These are phyloP conservation scores for Rhizoclosmatium sp. DNA, from an alignment of 192 early-diverging fungal genomes.

Conservation along the genomic window DNA sequence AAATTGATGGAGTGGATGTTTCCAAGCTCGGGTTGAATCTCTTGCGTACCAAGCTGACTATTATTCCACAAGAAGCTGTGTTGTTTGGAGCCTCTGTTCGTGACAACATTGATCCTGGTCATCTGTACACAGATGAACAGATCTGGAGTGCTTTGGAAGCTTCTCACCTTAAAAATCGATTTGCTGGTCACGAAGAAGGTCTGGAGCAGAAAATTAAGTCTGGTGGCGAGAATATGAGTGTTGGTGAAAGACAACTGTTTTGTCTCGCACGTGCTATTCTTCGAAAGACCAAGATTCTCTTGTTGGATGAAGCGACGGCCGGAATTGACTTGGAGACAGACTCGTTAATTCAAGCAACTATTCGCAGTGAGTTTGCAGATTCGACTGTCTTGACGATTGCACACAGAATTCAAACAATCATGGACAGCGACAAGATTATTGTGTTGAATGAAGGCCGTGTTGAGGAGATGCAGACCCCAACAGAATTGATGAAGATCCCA, in stretches of 20 bases:
- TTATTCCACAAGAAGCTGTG: constrained; percentile 44
- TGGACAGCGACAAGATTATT: constrained; percentile 61
- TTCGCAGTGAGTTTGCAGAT: constrained; percentile 48
- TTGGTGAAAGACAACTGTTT: constrained; percentile 74
- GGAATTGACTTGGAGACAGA: constrained; percentile 55
- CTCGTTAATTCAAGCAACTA: constrained; percentile 18
- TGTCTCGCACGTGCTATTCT: constrained; percentile 82
- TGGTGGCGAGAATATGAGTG: neutral
- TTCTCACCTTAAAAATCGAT: constrained; percentile 55
- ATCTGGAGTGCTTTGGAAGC: constrained; percentile 77
- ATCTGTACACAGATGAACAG: constrained; percentile 64
- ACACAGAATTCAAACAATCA: constrained; percentile 68
- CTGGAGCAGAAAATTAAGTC: constrained; percentile 71
- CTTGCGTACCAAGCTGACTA: neutral
- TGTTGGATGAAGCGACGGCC: constrained; percentile 63
- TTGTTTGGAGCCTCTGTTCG: constrained; percentile 61
- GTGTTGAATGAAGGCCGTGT: constrained; percentile 58
- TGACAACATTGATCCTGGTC: constrained; percentile 77
- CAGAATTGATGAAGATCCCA: constrained; percentile 33
- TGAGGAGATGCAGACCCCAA: constrained; percentile 66
- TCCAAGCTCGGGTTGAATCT: neutral
- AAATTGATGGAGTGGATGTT: constrained; percentile 64
- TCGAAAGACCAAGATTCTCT: constrained; percentile 51
- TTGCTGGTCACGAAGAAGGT: constrained; percentile 14
- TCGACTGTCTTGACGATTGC: constrained; percentile 58